Base-by-base conservation (phyloP, 1,284 basidiomycete species). In the Violaceomyces palustris region DNA sequence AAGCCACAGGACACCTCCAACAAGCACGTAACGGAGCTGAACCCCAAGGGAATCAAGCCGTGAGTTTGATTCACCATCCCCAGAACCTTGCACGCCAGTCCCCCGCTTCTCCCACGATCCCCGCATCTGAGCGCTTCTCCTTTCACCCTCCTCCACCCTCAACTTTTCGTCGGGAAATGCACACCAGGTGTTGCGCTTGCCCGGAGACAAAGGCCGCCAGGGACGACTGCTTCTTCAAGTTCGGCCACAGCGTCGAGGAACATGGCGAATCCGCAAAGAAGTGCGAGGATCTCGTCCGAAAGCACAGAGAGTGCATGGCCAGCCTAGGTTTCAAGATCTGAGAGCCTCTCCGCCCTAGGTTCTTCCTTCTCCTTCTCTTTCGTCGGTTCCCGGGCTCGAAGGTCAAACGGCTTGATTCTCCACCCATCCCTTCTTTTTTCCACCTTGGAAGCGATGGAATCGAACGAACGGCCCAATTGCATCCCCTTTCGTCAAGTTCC, bases 21-120 rank as follows among this genome's bases (percentile, higher is more conserved):
- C 34, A 61, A 61, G 36, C 58, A 65, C 11, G 66, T 69, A 35
- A 63, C 62, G 14, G 59, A 64, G 33, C 76, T 90, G 50, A 96
- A 94, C 72, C 91, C 91, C 0, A 74, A 88, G 66, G 89, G 89
- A 14, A 78, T 93, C 55, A 93, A 93, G 74, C 87, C 91, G 90
- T 93, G 73, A 62, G 87, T 80, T 12, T 12, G 15, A 6, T 45
- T 22, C n/a, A n/a, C n/a, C n/a, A n/a, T n/a, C n/a, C n/a, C n/a
- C n/a, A n/a, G n/a, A n/a, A n/a, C n/a, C n/a, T n/a, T n/a, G n/a
- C 26, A 39, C 31, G 17, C 24, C 11, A 23, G 15, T 12, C 14
- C 14, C 57, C 90, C n/a, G n/a, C n/a, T n/a, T n/a, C n/a, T n/a
- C n/a, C n/a, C n/a, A n/a, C n/a, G n/a, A n/a, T n/a, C n/a, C n/a